Conservation (phyloP, 2,329 filamentous ascomycete species). For the Endocalyx cinctus region DNA sequence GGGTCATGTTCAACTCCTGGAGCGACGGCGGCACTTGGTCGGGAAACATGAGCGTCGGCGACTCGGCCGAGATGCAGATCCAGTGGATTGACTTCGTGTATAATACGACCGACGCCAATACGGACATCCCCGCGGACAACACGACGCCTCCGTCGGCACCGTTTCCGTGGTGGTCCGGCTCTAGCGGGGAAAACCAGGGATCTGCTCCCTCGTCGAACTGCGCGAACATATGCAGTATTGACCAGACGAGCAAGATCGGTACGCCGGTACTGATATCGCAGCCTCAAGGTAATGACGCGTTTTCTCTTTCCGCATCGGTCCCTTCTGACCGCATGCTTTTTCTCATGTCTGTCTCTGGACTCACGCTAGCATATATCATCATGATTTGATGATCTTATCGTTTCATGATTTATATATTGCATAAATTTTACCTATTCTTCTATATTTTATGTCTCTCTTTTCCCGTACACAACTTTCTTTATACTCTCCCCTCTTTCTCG, state of each 20-base stretch:
- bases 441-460: background rate
- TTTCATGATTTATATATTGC: no score
- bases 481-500: background rate
- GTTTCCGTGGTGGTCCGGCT: background rate
- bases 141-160: background rate
- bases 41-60: slow-evolving; percentile 34
- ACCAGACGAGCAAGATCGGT: slow-evolving; percentile 30
- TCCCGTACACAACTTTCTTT: background rate
- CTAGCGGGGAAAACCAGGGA: slow-evolving; percentile 1
- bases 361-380: background rate
- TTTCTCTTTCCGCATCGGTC: background rate
- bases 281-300: slow-evolving; percentile 9
- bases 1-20: slow-evolving; percentile 48
- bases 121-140: slow-evolving; percentile 10
- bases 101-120: slow-evolving; percentile 29
- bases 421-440: no score
- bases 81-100: slow-evolving; percentile 50
- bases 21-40: slow-evolving; percentile 48
- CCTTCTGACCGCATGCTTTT: no score
- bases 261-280: slow-evolving; percentile 29
- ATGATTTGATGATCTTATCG: background rate
- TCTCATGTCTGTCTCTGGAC: background rate
- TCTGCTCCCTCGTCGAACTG: slow-evolving; percentile 17
- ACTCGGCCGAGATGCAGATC: slow-evolving; percentile 42
- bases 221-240: slow-evolving; percentile 33